Evolutionary conservation across 1,139 yeast species (phyloP), one percentile per base, ranked within the genome.

Genomic region (Suhomyces anneliseae): DNA sequence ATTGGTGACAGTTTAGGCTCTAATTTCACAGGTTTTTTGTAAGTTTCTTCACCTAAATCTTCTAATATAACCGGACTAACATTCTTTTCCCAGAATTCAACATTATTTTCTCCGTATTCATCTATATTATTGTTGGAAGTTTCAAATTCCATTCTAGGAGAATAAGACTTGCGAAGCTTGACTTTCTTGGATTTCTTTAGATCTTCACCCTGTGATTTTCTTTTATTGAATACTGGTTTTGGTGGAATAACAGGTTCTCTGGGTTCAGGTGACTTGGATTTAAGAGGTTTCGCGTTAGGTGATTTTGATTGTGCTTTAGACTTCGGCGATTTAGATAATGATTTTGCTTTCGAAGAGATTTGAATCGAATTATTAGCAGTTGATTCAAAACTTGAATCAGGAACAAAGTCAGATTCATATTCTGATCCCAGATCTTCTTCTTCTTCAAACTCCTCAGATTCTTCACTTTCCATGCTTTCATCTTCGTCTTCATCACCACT

Each of bases 41-140:
- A 24, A 12, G 43, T 32, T 37, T 15, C 42, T n/a, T 24, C 46
- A 11, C 12, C 38, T 12, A 42, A 38, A 26, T 35, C 26, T 14
- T 50, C 48, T 11, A 47, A 14, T 4, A 32, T 24, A 19, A 40
- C 43, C 4, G 50, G 50, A 24, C 45, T 46, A 2, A 59, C 47
- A 45, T 61, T 55, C 27, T 48, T 51, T 40, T 69, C 74, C 44
- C 67, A 54, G 39, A 51, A 57, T 4, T 58, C 60, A 8, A 72
- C 40, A 48, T 72, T 68, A 3, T 57, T 58, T 43, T 69, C 77
- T 8, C 64, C 72, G 47, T 72, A 72, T 36, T 71, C 73, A 12
- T 73, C 75, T 8, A 68, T 52, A 36, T 70, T 66, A 33, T 70
- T 72, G 38, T 66, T 58, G 0, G 74, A 69, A 6, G 56, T 43